Base-by-base conservation (phyloP, 768 basidiomycete genomes). In the Boletus insuetus region DNA sequence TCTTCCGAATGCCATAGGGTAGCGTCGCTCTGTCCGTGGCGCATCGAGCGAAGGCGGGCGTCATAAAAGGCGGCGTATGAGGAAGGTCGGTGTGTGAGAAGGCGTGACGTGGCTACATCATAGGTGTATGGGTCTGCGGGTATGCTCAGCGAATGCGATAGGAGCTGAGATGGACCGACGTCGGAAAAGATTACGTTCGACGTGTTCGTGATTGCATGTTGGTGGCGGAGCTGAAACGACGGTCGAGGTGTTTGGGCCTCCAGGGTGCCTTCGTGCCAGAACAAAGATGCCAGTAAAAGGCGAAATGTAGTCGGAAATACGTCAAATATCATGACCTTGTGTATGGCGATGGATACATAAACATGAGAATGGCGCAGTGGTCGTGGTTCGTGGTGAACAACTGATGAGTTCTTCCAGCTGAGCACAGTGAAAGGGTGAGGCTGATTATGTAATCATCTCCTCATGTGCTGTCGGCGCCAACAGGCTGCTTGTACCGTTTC, bases 1-100 rank as follows among this genome's bases (percentile, higher is more conserved):
- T 88, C 81, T 22, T 78, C 77, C 43, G 83, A 79, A 14, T 83
- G 73, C 94, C 94, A 96, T 11, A 74, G 65, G 26, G 83, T 51
- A 4, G 66, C 58, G 16, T 73, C 71, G 47, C 65, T 76, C 67
- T 81, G 73, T 19, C 69, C 68, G 26, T 70, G 65, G 48, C 69
- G 64, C 63, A 74, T 73, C 41, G 76, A 77, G 40, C 69, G 67
- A 38, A 69, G 58, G 17, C 77, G 73, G 7, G 76, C 73, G 20
- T 64, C 57, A 12, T 62, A 58, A 56, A 75, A 72, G 12, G 68
- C 67, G 14, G 61, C 58, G 3, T 63, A 60, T 0, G 84, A 85
- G 3, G 75, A 67, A 0, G 85, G 82, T 39, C 74, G 74, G 46
- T 80, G 75, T 0, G 82, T 75, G 24, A 61, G 64, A 14, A 82